These are phyloP conservation scores for Lipomyces yamadae DNA, from an alignment of 805 yeast genomes.

Conservation along the genomic window DNA sequence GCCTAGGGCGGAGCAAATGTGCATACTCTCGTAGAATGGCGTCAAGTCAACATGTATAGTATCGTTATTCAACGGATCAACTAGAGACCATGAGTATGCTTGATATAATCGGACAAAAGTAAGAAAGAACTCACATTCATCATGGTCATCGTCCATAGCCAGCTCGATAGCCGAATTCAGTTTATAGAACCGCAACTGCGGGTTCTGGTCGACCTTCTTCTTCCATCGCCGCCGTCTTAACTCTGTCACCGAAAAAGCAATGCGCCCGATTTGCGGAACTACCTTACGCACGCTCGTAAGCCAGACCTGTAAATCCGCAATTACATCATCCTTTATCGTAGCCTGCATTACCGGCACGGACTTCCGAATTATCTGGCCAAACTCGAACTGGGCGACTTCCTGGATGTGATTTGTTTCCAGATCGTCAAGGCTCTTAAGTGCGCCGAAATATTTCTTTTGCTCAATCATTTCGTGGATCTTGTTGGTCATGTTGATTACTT, in stretches of 20 bases:
- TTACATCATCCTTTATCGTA: slow-evolving; percentile 74
- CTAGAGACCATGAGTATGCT: slow-evolving; percentile 8
- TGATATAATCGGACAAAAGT: neutral
- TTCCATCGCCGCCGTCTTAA: slow-evolving; percentile 67
- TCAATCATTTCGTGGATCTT: slow-evolving; percentile 80
- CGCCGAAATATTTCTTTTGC: slow-evolving; percentile 78
- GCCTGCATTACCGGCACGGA: slow-evolving; percentile 77
- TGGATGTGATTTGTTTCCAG: slow-evolving; percentile 70
- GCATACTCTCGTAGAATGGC: slow-evolving; percentile 79
- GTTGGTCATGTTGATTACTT: slow-evolving; percentile 83
- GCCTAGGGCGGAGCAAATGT: slow-evolving; percentile 77
- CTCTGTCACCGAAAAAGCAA: slow-evolving; percentile 59
- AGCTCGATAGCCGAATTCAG: slow-evolving; percentile 86
- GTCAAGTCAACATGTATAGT: slow-evolving; percentile 60
- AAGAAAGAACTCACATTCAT: slow-evolving; percentile 38
- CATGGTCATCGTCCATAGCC: slow-evolving; percentile 63
- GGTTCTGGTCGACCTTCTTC: slow-evolving; percentile 51
- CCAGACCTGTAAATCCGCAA: slow-evolving; percentile 64
- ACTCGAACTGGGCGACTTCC: slow-evolving; percentile 68
- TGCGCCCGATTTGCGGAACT: slow-evolving; percentile 58
- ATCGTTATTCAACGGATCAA: slow-evolving; percentile 56
- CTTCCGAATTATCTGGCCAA: slow-evolving; percentile 66
- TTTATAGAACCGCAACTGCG: slow-evolving; percentile 59
- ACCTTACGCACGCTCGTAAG: slow-evolving; percentile 52
- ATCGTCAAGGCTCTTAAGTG: slow-evolving; percentile 79